Base-by-base conservation (phyloP, 192 early-diverging fungal genomes). In the Phlyctochytrium bullatum region DNA sequence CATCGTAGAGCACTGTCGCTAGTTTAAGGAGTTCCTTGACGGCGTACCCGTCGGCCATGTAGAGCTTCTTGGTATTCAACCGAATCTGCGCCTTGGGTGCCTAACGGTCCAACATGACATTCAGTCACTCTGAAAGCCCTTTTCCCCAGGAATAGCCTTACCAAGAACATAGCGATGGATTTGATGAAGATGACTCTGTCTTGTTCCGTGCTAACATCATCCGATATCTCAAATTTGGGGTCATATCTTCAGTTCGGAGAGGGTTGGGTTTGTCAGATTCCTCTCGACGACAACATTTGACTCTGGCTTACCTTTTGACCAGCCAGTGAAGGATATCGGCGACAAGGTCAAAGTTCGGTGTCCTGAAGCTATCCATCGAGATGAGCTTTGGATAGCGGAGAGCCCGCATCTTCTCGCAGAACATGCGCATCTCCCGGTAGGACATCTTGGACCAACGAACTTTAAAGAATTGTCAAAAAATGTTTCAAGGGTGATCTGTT, bases 151-250 rank as follows among this genome's bases (percentile, higher is more conserved):
- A 24, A 4, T 17, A n/a, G 50, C 4, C n/a, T 27, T 64, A 82
- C 82, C 74, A 85, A 73, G 54, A 74, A 81, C 30, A 64, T 53
- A 4, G 79, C 81, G 29, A 85, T 61, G 12, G 70, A 53, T 59
- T 83, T 85, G 51, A 85, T 72, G 33, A 85, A 83, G 16, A 76
- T 68, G 20, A 85, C 71, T 23, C 80, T 78, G 32, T 82, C 77
- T 24, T 73, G 71, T 68, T 85, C 83, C 17, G 83, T 68, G 53
- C 58, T 60, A 17, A 82, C 60, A 34, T 84, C 83, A 24, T 73
- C 71, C 34, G 74, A 57, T 16, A 82, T 57, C 31, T 80, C 77
- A 34, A 78, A 59, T 1, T 66, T 63, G 1, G 83, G 78, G 61
- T 84, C 83, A 59, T 82, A 82, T 36, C 82, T 84, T 34, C 10